Evolutionary conservation across 2,329 filamentous ascomycete species (phyloP).

Genomic region (Geosmithia morbida): DNA sequence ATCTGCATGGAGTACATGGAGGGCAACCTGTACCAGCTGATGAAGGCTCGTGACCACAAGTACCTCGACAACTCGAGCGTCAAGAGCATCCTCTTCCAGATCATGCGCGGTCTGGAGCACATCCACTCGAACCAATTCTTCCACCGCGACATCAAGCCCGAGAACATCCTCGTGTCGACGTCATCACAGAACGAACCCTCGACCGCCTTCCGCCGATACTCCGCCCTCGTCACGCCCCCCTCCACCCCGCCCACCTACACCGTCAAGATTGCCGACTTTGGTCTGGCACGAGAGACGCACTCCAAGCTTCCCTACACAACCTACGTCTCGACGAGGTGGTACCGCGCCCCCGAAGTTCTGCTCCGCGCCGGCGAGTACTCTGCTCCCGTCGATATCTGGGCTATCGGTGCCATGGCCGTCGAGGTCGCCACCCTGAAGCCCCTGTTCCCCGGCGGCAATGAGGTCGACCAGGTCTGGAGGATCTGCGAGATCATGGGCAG

Average conservation of each 20-base stretch:
- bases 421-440: slow-evolving; percentile 95
- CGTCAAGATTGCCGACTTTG: slow-evolving; percentile 98
- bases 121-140: slow-evolving; percentile 97
- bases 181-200: slow-evolving; percentile 69
- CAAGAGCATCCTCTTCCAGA: slow-evolving; percentile 96
- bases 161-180: slow-evolving; percentile 95
- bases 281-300: slow-evolving; percentile 90
- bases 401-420: slow-evolving; percentile 94
- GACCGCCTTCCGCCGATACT: slow-evolving; percentile 86
- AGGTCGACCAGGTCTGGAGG: slow-evolving; percentile 97
- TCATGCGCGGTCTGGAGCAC: slow-evolving; percentile 89
- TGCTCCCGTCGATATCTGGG: slow-evolving; percentile 96
- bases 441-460: slow-evolving; percentile 91
- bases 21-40: slow-evolving; percentile 94
- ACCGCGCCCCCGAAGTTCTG: slow-evolving; percentile 88
- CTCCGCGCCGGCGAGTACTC: slow-evolving; percentile 93
- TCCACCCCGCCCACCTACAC: slow-evolving; percentile 89
- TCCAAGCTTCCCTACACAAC: slow-evolving; percentile 95
- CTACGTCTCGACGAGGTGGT: slow-evolving; percentile 97
- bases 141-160: slow-evolving; percentile 97
- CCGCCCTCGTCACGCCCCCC: slow-evolving; percentile 81
- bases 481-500: slow-evolving; percentile 99
- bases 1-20: slow-evolving; percentile 99
- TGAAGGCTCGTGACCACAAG: slow-evolving; percentile 97
- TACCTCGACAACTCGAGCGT: slow-evolving; percentile 78